phyloP scores from a whole-genome alignment of 2,329 filamentous ascomycete species.

The Penicillium crustosum region DNA sequence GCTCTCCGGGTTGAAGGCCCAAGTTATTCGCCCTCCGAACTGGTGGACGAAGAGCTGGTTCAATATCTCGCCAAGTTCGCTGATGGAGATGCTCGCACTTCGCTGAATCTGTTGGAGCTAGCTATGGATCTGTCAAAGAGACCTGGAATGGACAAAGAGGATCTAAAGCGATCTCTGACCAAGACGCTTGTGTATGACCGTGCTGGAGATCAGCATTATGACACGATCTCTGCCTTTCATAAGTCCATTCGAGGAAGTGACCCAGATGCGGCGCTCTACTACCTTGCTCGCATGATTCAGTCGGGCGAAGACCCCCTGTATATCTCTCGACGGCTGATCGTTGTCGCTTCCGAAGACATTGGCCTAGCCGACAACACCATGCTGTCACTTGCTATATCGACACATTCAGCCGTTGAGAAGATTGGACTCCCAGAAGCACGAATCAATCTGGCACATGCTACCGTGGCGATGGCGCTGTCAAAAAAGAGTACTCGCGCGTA shows the following conservation, averaged over 20 bases:
- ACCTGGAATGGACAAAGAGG: conserved; percentile 66
- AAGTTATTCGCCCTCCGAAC: conserved; percentile 47
- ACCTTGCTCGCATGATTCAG: conserved; percentile 91
- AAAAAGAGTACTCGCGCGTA: conserved; percentile 89
- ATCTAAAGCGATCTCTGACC: conserved; percentile 79
- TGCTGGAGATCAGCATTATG: conserved; percentile 94
- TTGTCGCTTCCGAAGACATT: conserved; percentile 92
- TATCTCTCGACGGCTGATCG: conserved; percentile 87
- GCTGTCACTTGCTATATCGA: conserved; percentile 77
- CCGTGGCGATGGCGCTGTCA: conserved; percentile 75
- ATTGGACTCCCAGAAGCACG: conserved; percentile 93
- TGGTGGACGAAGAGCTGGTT: conserved; percentile 76
- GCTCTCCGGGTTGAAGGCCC: conserved; percentile 66
- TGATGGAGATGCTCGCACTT: conserved; percentile 90
- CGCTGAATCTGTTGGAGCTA: conserved; percentile 87
- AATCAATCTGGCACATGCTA: conserved; percentile 85
- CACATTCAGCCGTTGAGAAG: conserved; percentile 85
- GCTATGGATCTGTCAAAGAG: conserved; percentile 73
- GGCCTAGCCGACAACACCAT: conserved; percentile 85
- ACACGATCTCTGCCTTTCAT: conserved; percentile 95
- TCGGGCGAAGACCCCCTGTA: conserved; percentile 92
- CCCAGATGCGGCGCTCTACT: conserved; percentile 86
- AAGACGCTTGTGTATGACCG: conserved; percentile 94
- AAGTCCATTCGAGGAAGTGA: conserved; percentile 89
- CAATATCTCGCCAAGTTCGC: conserved; percentile 80